Evolutionary conservation across 805 yeast genomes (phyloP), one percentile per base, ranked within the genome.

Genomic region (Danielozyma ontarioensis): DNA sequence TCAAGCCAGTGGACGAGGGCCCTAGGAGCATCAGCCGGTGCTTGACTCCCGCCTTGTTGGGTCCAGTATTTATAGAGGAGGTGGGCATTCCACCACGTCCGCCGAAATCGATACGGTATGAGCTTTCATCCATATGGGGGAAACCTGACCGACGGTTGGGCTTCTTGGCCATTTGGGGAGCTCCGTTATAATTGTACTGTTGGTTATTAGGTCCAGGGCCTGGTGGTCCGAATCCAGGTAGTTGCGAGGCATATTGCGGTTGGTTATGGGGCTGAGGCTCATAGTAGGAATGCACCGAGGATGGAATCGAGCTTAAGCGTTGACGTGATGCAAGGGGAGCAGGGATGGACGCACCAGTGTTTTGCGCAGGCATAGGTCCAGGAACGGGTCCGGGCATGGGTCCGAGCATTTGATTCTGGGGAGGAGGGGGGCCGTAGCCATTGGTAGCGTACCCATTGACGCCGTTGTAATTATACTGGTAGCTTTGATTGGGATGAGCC

Each of bases 31-130:
- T 31, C 33, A 33, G 36, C 30, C 38, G 45, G 45, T 37, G 47
- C 33, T 40, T 44, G 17, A 5, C 13, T n/a, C n/a, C n/a, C 17
- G 34, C 32, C 4, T 24, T 24, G 26, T 10, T 18, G 4, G 31
- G 23, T 4, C 13, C 25, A 10, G 39, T 39, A 18, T 32, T 19
- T n/a, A 42, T 37, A 8, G 35, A 25, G 5, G 64, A 57, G 57
- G 58, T 59, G 2, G 70, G 71, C 72, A 66, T 66, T 5, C 72
- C 72, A 14, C 69, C 72, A 43, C 71, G 52, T n/a, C 70, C 70
- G 11, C 71, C 70, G 53, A 62, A 54, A 45, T 65, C 72, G 13
- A 64, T 34, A 10, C 22, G 22, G 8, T 6, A 19, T 10, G 10
- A 10, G 8, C 8, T 19, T 2, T 57, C 59, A 8, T 51, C 53